Conservation (phyloP, 202 grass and related monocot species). For the Setaria viridis region DNA sequence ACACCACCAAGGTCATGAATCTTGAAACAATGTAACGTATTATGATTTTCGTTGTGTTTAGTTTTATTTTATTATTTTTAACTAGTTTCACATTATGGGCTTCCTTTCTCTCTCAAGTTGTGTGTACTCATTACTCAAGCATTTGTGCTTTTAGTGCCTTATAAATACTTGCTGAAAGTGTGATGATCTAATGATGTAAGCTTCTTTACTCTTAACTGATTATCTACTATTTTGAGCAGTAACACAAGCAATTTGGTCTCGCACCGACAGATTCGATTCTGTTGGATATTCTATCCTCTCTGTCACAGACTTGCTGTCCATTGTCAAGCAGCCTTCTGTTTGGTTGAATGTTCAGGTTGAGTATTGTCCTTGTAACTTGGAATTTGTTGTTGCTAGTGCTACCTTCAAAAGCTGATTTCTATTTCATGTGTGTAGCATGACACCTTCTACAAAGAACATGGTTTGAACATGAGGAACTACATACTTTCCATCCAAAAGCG, state of each 20-base stretch:
- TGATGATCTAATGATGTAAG: slow-evolving; percentile 3
- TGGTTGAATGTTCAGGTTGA: slow-evolving; percentile 95
- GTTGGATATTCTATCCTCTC: not conserved
- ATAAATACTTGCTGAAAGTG: not conserved
- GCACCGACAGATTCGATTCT: slow-evolving; percentile 45
- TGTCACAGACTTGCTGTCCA: slow-evolving; percentile 35
- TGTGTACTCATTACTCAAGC: not conserved
- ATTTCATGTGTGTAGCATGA: slow-evolving; percentile 55
- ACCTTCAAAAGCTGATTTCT: slow-evolving; percentile 24
- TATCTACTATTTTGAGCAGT: slow-evolving; percentile 56
- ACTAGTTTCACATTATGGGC: not conserved
- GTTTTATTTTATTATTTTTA: not conserved
- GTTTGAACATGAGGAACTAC: slow-evolving; percentile 65
- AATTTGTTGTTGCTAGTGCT: slow-evolving; percentile 13
- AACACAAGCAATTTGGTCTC: slow-evolving; percentile 77
- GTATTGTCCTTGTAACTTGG: not conserved
- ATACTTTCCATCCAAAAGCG: slow-evolving; percentile 57
- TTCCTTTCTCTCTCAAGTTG: not conserved
- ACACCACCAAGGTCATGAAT: not conserved
- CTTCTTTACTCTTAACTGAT: slow-evolving; percentile 31
- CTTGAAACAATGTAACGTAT: not conserved
- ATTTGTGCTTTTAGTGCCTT: not conserved
- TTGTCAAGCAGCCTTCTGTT: slow-evolving; percentile 37
- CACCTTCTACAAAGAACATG: slow-evolving; percentile 66
- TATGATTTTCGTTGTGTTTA: not conserved